Evolutionary conservation across 805 yeast genomes (phyloP).

Genomic region (Phaffomyces antillensis): DNA sequence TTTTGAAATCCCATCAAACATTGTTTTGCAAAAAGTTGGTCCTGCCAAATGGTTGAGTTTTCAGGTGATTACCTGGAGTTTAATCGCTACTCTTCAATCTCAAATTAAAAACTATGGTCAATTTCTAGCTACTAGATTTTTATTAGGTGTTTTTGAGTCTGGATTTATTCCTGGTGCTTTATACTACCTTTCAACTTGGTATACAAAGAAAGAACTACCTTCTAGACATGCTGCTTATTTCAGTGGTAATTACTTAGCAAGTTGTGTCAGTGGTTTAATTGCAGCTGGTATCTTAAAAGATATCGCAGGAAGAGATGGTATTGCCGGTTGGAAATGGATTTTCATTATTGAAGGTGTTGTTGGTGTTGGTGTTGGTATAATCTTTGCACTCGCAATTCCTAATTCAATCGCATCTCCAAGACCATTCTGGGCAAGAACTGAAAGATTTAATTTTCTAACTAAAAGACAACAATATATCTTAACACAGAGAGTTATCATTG

Average conservation of each 20-base stretch:
- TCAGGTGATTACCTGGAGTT: slow-evolving; percentile 50
- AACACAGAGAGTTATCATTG: not conserved
- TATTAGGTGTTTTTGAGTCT: slow-evolving; percentile 62
- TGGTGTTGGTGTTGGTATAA: not conserved
- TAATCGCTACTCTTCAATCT: slow-evolving; percentile 32
- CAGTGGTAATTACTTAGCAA: not conserved
- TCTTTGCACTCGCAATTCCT: not conserved
- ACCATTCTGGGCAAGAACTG: not conserved
- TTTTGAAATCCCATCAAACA: slow-evolving; percentile 43
- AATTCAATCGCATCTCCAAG: not conserved
- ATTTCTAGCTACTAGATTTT: slow-evolving; percentile 46
- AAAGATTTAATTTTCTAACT: not conserved
- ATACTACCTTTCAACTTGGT: slow-evolving; percentile 29
- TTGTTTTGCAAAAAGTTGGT: slow-evolving; percentile 56
- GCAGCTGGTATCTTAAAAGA: slow-evolving; percentile 3
- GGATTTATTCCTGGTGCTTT: slow-evolving; percentile 56
- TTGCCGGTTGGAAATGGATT: slow-evolving; percentile 3
- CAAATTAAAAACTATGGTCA: not conserved
- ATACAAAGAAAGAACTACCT: slow-evolving; percentile 1
- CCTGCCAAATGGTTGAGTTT: slow-evolving; percentile 57
- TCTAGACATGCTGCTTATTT: slow-evolving; percentile 1
- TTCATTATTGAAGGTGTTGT: slow-evolving; percentile 5
- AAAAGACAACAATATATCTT: not conserved
- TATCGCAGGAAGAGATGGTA: not conserved
- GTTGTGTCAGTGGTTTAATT: not conserved